A percentile compares a stretch with the other conserved stretches of the same genome.
Conservation (phyloP, 176 grass and related monocot genomes). For the Cymbopogon citratus region DNA sequence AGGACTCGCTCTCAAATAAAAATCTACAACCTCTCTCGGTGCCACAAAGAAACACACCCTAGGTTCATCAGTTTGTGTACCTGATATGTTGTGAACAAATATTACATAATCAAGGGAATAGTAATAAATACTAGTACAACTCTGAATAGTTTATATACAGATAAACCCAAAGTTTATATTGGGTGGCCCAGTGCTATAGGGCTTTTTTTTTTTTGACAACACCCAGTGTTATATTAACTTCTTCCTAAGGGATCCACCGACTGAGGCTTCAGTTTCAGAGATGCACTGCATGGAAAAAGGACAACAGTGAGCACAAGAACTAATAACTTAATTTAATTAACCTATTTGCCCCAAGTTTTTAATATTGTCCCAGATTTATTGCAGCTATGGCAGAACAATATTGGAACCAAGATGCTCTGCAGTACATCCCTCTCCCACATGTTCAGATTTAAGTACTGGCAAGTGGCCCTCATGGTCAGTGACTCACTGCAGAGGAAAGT, state of each 20-base stretch:
- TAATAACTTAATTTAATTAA: neutral
- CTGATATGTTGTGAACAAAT: neutral
- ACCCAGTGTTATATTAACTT: slow-evolving; percentile 3
- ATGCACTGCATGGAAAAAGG: slow-evolving; percentile 12
- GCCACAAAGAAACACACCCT: too few relatives aligned
- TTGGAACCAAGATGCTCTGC: neutral
- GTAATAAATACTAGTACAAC: too few relatives aligned
- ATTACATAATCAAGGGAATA: too few relatives aligned
- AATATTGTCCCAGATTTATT: neutral
- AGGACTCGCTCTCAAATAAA: too few relatives aligned
- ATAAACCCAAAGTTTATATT: too few relatives aligned
- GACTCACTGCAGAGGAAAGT: neutral
- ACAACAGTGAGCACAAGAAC: slow-evolving; percentile 10
- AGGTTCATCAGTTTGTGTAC: neutral
- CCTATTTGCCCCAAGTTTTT: neutral
- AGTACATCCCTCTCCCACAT: neutral
- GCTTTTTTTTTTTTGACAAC: too few relatives aligned
- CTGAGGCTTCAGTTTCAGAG: slow-evolving; percentile 27
- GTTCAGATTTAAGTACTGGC: neutral
- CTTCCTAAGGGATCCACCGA: neutral
- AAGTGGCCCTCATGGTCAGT: neutral
- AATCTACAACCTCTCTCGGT: too few relatives aligned
- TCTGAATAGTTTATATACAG: too few relatives aligned
- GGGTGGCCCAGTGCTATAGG: too few relatives aligned
- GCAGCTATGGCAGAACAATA: neutral